Base-by-base conservation (phyloP, 768 basidiomycete genomes). In the Mycena olivaceomarginata region DNA sequence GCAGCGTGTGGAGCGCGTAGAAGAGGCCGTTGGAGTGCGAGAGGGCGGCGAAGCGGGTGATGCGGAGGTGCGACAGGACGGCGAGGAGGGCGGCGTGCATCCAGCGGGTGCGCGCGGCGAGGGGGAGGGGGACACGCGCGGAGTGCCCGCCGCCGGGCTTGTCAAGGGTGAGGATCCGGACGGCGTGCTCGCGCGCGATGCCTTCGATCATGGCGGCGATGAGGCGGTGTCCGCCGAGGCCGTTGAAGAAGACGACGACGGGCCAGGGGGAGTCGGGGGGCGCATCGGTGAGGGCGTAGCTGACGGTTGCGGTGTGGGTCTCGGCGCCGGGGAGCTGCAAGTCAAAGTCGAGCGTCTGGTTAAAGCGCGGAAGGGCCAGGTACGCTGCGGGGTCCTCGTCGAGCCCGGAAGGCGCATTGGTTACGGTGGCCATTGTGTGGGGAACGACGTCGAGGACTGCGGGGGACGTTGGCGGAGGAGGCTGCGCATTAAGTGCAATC, bases 21-120 rank as follows among this genome's bases (percentile, higher is more conserved):
- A 73, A 76, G 72, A 76, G 16, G 8, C 78, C 78, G 57, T 76
- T 76, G 11, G 78, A 79, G 78, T 79, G 75, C 43, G 78, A 76
- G 45, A 79, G 56, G 62, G 56, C 25, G 67, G 78, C 78, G 75
- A 79, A 74, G 48, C 65, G 71, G 5, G 75, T 43, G 65, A 62
- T 73, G 45, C 12, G 48, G 16, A 37, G n/a, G 68, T 69, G 63
- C 6, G 66, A 63, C 48, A 79, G 71, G 64, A 79, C 75, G 18
- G 78, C 78, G 48, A 79, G 75, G 56, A 76, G 68, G 9, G 75
- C 78, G 18, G 68, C 11, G 69, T 79, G 75, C 78, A 74, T 76
- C 71, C 72, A 79, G 48, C 72, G 68, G 13, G 78, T 79, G 57
- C 78, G 75, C 2, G 16, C 11, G 5, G 56, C 62, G 63, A 79